These are phyloP conservation scores for Arthrinium phaeospermum DNA, from an alignment of 2,329 filamentous ascomycete genomes.

Conservation along the genomic window DNA sequence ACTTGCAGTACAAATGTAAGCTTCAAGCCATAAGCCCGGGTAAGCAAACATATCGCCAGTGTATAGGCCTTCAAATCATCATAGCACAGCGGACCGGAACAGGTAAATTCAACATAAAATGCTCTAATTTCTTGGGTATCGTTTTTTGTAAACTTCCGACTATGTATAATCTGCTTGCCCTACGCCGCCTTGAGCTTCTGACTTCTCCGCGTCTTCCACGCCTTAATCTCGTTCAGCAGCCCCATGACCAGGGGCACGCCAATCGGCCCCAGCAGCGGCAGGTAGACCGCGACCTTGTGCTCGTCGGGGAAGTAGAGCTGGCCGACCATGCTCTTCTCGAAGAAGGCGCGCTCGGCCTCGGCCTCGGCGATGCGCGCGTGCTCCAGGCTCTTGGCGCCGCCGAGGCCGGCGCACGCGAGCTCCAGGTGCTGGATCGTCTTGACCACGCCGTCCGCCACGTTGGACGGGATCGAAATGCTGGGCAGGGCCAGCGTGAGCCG, in stretches of 20 bases:
- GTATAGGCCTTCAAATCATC: background rate
- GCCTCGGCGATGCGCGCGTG: constrained; percentile 85
- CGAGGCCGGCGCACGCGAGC: constrained; percentile 75
- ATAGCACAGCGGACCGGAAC: no score
- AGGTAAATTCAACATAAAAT: background rate
- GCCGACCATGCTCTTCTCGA: constrained; percentile 98
- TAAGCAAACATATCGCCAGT: background rate
- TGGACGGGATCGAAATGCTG: constrained; percentile 88
- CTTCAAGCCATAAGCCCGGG: no score
- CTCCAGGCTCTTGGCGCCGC: constrained; percentile 69
- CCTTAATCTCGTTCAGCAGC: constrained; percentile 79
- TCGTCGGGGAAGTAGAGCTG: constrained; percentile 99
- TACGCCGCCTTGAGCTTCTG: constrained; percentile 46
- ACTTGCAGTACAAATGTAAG: background rate
- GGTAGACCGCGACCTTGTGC: constrained; percentile 95
- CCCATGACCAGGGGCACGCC: constrained; percentile 89
- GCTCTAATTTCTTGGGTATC: constrained; percentile 5
- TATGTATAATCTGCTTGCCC: background rate
- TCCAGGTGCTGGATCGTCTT: constrained; percentile 80
- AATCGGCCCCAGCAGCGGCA: constrained; percentile 88
- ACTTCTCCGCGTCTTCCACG: constrained; percentile 56
- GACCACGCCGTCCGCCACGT: constrained; percentile 84
- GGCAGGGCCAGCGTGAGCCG: constrained; percentile 83
- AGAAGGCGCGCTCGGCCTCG: constrained; percentile 92
- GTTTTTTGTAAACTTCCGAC: background rate